Evolutionary conservation across 495 filamentous ascomycete species (phyloP).

Genomic region (Cercophora samala): DNA sequence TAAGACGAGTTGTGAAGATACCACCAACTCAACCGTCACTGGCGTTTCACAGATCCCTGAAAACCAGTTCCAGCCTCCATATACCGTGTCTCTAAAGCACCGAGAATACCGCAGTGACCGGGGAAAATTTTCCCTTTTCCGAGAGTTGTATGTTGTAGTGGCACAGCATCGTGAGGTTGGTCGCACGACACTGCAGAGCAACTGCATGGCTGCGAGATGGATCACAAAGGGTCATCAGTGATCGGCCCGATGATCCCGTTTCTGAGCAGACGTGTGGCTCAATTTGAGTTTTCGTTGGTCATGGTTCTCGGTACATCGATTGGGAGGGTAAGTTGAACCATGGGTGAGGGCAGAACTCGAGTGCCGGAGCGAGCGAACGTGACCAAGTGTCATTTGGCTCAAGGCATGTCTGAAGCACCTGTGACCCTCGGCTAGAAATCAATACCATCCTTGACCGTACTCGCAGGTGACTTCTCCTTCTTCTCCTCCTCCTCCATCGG

Average conservation of each 20-base stretch:
- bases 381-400: neutral
- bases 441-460: conserved; percentile 28
- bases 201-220: neutral
- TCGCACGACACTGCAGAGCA: neutral
- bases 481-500: conserved; percentile 79
- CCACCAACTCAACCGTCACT: no score
- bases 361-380: neutral
- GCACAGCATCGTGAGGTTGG: neutral
- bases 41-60: no score
- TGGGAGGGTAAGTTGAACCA: neutral
- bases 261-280: neutral
- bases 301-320: neutral
- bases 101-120: no score
- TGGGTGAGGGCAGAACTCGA: neutral
- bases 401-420: neutral
- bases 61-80: no score
- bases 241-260: neutral
- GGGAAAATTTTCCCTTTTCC: neutral
- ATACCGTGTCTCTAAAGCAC: no score
- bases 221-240: neutral
- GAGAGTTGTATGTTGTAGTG: neutral
- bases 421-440: conserved; percentile 29
- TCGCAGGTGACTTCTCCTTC: conserved; percentile 53
- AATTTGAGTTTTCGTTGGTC: neutral
- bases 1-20: no score